A percentile compares a stretch with the other conserved stretches of the same genome.
Conservation (phyloP, 2,329 filamentous ascomycete genomes). For the Plectosphaerella plurivora region DNA sequence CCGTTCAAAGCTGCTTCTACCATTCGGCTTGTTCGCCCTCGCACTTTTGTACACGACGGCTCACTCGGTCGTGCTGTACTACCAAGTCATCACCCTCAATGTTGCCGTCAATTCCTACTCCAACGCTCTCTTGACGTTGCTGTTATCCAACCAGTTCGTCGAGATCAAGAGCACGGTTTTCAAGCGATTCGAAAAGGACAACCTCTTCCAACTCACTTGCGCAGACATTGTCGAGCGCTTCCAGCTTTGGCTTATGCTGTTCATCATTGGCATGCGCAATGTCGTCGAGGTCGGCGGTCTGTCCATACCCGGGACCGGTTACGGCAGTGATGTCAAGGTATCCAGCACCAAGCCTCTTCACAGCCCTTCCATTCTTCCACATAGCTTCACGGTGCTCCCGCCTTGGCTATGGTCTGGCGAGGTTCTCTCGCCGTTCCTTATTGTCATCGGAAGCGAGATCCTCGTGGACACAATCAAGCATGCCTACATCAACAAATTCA, state of each 20-base stretch:
- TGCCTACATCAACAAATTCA: conserved; percentile 97
- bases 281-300: conserved; percentile 92
- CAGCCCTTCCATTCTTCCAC: conserved; percentile 73
- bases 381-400: conserved; percentile 86
- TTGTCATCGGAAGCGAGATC: conserved; percentile 95
- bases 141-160: conserved; percentile 97
- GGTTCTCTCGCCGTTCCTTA: conserved; percentile 85
- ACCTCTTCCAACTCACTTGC: conserved; percentile 92
- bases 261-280: conserved; percentile 94
- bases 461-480: conserved; percentile 96
- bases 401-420: conserved; percentile 74
- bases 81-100: conserved; percentile 95
- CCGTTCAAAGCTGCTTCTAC: conserved; percentile 83
- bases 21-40: conserved; percentile 86
- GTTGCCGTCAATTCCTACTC: conserved; percentile 98
- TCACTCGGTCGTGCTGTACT: conserved; percentile 86
- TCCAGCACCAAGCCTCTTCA: conserved; percentile 56
- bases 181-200: conserved; percentile 98
- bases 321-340: conserved; percentile 43
- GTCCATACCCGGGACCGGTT: conserved; percentile 54
- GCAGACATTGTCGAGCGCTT: conserved; percentile 96
- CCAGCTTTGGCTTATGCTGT: conserved; percentile 94
- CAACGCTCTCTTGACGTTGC: conserved; percentile 84
- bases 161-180: conserved; percentile 99
- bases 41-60: conserved; percentile 83